Evolutionary conservation across 2,329 filamentous ascomycete species (phyloP).

Genomic region (Periglandula ipomoeae): DNA sequence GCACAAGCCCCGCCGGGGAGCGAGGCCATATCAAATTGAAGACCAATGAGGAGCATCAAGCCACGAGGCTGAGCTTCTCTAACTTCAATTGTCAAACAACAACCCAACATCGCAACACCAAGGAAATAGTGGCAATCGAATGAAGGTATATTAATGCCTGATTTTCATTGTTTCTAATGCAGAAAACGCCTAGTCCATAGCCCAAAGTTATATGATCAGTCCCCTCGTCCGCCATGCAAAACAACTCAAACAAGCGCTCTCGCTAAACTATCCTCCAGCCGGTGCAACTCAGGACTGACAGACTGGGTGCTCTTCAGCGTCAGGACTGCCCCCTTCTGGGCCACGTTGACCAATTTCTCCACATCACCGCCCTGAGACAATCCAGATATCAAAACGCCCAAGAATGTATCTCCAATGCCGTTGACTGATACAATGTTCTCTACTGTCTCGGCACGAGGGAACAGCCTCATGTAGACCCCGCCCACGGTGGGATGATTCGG

Average conservation of each 20-base stretch:
- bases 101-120: too few relatives aligned
- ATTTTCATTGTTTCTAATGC: too few relatives aligned
- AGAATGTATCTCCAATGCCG: constrained; percentile 86
- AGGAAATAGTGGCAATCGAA: too few relatives aligned
- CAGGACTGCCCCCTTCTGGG: constrained; percentile 71
- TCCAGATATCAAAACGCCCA: constrained; percentile 76
- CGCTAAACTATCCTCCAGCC: constrained; percentile 31
- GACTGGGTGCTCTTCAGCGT: constrained; percentile 68
- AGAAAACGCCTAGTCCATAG: too few relatives aligned
- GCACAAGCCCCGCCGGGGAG: background rate
- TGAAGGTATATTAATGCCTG: too few relatives aligned
- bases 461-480: constrained; percentile 73
- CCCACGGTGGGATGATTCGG: constrained; percentile 47
- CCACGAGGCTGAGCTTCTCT: background rate
- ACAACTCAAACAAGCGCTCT: constrained; percentile 7
- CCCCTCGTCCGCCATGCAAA: background rate
- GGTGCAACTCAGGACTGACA: constrained; percentile 52
- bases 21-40: background rate
- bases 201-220: too few relatives aligned
- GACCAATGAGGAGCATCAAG: background rate
- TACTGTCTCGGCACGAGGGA: constrained; percentile 58
- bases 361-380: constrained; percentile 51
- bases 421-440: constrained; percentile 80
- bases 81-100: background rate
- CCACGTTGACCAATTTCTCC: constrained; percentile 61